phyloP scores from a whole-genome alignment of 2,329 filamentous ascomycete genomes.

The Grosmannia penicillata region DNA sequence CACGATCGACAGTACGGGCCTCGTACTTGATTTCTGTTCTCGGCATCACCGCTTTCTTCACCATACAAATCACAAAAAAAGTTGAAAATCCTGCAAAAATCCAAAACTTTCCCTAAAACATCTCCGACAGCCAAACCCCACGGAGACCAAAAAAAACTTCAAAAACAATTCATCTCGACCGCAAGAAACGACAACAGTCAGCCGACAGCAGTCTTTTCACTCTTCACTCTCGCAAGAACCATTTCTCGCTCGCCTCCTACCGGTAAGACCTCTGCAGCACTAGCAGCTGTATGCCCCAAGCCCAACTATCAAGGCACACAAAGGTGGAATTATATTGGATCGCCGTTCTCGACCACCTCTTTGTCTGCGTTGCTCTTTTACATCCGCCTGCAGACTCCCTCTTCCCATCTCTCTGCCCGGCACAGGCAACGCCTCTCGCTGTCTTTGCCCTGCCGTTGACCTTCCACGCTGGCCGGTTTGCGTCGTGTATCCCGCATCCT shows the following conservation, averaged over 20 bases:
- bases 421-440: too few species aligned
- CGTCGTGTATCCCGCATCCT: not conserved
- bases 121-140: constrained; percentile 8
- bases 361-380: not conserved
- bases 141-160: constrained; percentile 7
- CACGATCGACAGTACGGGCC: constrained; percentile 30
- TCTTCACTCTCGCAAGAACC: too few species aligned
- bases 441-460: not conserved
- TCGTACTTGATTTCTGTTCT: constrained; percentile 46
- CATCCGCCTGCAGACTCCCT: not conserved
- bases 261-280: too few species aligned
- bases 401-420: not conserved
- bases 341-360: not conserved
- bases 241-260: too few species aligned
- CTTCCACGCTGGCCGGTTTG: not conserved
- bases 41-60: constrained; percentile 33
- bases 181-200: not conserved
- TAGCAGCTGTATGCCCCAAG: too few species aligned
- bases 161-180: not conserved
- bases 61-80: constrained; percentile 43
- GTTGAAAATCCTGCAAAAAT: constrained; percentile 36
- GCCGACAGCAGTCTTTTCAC: not conserved
- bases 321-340: not conserved
- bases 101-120: constrained; percentile 13
- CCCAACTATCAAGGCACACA: too few species aligned